Percentiles rank a stretch among this genome's conserved stretches.
phyloP scores from a whole-genome alignment of 495 filamentous ascomycete species.

The Xylaria telfairii region DNA sequence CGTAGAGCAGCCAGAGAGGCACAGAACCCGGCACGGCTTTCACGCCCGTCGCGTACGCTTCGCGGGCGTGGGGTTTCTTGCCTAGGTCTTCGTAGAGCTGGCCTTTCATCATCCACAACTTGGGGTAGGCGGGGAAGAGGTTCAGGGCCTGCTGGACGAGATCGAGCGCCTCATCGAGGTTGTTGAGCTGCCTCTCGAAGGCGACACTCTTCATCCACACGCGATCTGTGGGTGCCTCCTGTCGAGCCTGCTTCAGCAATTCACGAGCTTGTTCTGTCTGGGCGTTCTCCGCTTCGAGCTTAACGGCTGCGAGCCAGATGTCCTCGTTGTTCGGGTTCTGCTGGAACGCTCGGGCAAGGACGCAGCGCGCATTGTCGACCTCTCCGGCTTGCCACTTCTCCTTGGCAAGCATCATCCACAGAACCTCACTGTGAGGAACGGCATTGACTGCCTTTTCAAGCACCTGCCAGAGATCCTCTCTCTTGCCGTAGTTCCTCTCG shows the following conservation, averaged over 20 bases:
- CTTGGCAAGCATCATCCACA: conserved; percentile 95
- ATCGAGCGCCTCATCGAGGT: conserved; percentile 79
- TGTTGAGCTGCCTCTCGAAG: conserved; percentile 84
- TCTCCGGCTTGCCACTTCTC: conserved; percentile 90
- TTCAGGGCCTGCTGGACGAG: conserved; percentile 86
- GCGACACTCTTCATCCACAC: conserved; percentile 96
- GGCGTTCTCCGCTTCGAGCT: conserved; percentile 87
- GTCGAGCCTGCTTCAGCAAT: conserved; percentile 78
- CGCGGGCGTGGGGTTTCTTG: conserved; percentile 81
- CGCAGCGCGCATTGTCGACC: conserved; percentile 80
- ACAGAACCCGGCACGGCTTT: conserved; percentile 83
- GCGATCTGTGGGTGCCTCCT: conserved; percentile 88
- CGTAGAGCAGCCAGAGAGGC: conserved; percentile 86
- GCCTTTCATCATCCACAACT: conserved; percentile 98
- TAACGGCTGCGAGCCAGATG: conserved; percentile 94
- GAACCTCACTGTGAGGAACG: conserved; percentile 84
- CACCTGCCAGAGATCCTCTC: conserved; percentile 80
- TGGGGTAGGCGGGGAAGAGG: conserved; percentile 83
- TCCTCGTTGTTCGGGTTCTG: conserved; percentile 96
- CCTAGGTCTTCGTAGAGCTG: conserved; percentile 88
- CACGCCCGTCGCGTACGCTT: conserved; percentile 89
- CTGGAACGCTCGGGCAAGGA: conserved; percentile 86
- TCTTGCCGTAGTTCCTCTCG: conserved; percentile 86
- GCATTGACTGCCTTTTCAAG: conserved; percentile 94
- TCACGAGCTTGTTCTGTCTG: conserved; percentile 80